Evolutionary conservation across 495 filamentous ascomycete species (phyloP).

Genomic region (Lentithecium fluviatile): DNA sequence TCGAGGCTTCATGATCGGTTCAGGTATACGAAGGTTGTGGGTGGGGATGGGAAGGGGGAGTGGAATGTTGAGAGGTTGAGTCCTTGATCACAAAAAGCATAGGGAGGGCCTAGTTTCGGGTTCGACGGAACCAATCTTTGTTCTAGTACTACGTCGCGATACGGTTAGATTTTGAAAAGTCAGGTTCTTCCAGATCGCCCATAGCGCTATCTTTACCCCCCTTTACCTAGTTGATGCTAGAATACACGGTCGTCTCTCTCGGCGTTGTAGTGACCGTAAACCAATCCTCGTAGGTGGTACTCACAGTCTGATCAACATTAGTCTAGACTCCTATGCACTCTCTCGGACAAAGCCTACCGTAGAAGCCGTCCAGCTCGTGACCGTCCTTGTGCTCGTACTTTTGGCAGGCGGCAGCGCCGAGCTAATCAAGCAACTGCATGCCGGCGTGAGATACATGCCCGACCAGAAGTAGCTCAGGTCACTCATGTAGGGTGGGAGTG

Average conservation of each 20-base stretch:
- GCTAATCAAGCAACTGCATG: slow-evolving; percentile 23
- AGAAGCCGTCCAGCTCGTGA: slow-evolving; percentile 11
- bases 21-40: slow-evolving; percentile 65
- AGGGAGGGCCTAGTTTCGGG: neutral
- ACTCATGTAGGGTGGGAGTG: slow-evolving; percentile 9
- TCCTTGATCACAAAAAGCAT: slow-evolving; percentile 10
- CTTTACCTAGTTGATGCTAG: slow-evolving; percentile 2
- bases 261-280: slow-evolving; percentile 27
- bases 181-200: too few species aligned
- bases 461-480: slow-evolving; percentile 20
- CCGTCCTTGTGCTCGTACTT: slow-evolving; percentile 5
- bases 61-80: slow-evolving; percentile 38
- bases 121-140: too few species aligned
- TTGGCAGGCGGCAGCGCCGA: slow-evolving; percentile 15
- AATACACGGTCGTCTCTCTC: slow-evolving; percentile 16
- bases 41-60: slow-evolving; percentile 38
- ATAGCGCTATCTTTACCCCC: neutral
- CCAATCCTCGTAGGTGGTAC: slow-evolving; percentile 30
- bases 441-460: slow-evolving; percentile 15
- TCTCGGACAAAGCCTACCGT: slow-evolving; percentile 2
- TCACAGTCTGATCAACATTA: slow-evolving; percentile 7
- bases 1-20: slow-evolving; percentile 93
- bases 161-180: too few species aligned
- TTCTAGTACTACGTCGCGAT: too few species aligned
- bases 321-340: neutral